These are phyloP conservation scores for Mycena galericulata DNA, from an alignment of 768 basidiomycete species.

Conservation along the genomic window DNA sequence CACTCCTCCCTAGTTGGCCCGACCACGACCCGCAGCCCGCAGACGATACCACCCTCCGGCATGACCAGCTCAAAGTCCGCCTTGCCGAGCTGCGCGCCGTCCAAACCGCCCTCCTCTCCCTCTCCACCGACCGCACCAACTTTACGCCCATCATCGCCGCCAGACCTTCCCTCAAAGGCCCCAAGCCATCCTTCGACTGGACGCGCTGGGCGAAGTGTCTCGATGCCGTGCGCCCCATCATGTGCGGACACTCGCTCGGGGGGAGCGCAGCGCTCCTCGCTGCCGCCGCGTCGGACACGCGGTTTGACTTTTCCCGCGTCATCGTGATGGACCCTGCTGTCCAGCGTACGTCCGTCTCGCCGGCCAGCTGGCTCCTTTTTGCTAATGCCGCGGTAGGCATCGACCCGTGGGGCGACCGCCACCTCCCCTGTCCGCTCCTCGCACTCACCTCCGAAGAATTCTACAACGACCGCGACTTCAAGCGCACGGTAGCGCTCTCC, in stretches of 20 bases:
- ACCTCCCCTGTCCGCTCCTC: slow-evolving; percentile 2
- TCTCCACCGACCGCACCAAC: slow-evolving; percentile 2
- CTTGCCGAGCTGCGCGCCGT: slow-evolving; percentile 8
- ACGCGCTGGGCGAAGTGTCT: slow-evolving; percentile 5
- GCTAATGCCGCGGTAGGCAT: not conserved
- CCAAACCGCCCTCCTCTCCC: slow-evolving; percentile 5
- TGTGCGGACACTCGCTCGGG: slow-evolving; percentile 5
- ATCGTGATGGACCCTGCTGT: slow-evolving; percentile 8
- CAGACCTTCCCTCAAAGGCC: not conserved
- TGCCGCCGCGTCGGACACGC: not conserved
- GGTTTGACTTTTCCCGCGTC: slow-evolving; percentile 1
- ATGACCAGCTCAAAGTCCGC: slow-evolving; percentile 6
- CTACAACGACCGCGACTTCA: slow-evolving; percentile 3
- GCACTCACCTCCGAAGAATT: slow-evolving; percentile 2
- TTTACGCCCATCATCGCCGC: slow-evolving; percentile 6
- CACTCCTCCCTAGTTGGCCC: not conserved
- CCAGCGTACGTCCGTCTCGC: not conserved
- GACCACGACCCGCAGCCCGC: not conserved
- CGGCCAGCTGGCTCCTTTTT: not conserved
- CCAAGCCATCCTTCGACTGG: slow-evolving; percentile 7
- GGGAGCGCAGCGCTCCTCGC: slow-evolving; percentile 6
- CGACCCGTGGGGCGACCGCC: slow-evolving; percentile 2
- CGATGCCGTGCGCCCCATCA: slow-evolving; percentile 4
- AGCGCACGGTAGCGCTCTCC: slow-evolving; percentile 1
- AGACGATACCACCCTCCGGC: slow-evolving; percentile 8